Conservation (phyloP, 192 early-diverging fungal genomes). For the Backusella tuberculispora region DNA sequence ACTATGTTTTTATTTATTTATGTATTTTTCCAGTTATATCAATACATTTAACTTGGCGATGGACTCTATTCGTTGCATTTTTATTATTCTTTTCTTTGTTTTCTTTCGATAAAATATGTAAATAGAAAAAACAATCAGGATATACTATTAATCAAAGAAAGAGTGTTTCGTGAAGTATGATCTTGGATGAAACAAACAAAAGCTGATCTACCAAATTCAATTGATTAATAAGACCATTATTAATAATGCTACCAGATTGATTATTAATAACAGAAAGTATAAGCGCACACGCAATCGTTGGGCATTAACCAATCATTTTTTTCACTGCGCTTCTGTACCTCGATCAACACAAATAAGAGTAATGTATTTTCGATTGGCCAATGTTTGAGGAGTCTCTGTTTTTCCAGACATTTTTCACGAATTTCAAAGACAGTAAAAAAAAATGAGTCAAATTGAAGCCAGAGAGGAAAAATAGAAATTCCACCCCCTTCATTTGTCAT, state of each 20-base stretch:
- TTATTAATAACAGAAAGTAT: neutral
- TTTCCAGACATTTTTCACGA: neutral
- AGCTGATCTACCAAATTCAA: neutral
- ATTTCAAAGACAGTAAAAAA: neutral
- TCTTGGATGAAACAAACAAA: neutral
- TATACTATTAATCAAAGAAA: no score
- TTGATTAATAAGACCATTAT: neutral
- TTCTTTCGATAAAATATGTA: no score
- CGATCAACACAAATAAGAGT: neutral
- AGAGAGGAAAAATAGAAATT: neutral
- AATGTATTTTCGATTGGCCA: neutral
- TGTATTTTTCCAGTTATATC: no score
- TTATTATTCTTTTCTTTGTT: no score
- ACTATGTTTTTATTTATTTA: no score
- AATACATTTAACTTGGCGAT: no score
- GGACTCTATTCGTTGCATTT: no score
- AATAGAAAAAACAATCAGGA: no score
- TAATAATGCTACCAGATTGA: neutral
- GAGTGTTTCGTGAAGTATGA: neutral
- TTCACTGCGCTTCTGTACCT: neutral
- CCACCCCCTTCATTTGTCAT: slow-evolving; percentile 13
- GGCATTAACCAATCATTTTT: neutral
- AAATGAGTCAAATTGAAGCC: neutral
- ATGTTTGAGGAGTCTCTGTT: neutral
- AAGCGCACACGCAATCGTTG: neutral